These are phyloP conservation scores for Lyophyllum semitale DNA, from an alignment of 768 basidiomycete genomes.

Conservation along the genomic window DNA sequence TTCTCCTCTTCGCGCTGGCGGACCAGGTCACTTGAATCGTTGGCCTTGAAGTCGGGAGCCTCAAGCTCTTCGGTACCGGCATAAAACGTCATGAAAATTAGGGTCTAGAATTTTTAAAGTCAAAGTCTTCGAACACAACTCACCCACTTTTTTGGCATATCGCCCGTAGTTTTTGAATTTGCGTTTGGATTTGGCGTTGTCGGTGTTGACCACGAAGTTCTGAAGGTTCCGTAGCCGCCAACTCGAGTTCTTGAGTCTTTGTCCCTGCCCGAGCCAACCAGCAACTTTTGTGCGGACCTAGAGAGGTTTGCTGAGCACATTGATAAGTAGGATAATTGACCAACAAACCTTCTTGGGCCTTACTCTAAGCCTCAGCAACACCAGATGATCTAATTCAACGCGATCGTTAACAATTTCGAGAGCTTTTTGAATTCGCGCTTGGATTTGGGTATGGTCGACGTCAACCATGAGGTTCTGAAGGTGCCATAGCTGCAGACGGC, in stretches of 20 bases:
- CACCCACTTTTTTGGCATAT: conserved; percentile 90
- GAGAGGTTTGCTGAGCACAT: background rate
- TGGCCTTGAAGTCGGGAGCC: conserved; percentile 81
- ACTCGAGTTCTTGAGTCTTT: conserved; percentile 87
- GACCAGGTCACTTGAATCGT: conserved; percentile 77
- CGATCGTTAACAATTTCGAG: too few relatives aligned
- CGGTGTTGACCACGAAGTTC: conserved; percentile 87
- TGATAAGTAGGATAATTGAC: conserved; percentile 3
- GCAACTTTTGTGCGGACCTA: conserved; percentile 91
- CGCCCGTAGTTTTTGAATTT: conserved; percentile 93
- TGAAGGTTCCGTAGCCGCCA: conserved; percentile 94
- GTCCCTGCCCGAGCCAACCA: conserved; percentile 87
- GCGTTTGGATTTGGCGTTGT: conserved; percentile 86
- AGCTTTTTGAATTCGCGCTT: too few relatives aligned
- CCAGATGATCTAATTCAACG: too few relatives aligned
- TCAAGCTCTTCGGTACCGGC: conserved; percentile 85
- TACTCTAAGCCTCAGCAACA: conserved; percentile 82
- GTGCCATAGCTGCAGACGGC: too few relatives aligned
- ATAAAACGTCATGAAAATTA: conserved; percentile 21
- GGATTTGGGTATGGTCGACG: too few relatives aligned
- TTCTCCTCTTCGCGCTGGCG: conserved; percentile 80
- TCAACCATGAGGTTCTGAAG: too few relatives aligned
- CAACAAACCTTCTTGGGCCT: conserved; percentile 82
- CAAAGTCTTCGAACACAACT: conserved; percentile 29
- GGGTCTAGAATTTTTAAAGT: conserved; percentile 32